These are phyloP conservation scores for Adansonia digitata DNA, from an alignment of 345 rosid genomes.

Conservation along the genomic window DNA sequence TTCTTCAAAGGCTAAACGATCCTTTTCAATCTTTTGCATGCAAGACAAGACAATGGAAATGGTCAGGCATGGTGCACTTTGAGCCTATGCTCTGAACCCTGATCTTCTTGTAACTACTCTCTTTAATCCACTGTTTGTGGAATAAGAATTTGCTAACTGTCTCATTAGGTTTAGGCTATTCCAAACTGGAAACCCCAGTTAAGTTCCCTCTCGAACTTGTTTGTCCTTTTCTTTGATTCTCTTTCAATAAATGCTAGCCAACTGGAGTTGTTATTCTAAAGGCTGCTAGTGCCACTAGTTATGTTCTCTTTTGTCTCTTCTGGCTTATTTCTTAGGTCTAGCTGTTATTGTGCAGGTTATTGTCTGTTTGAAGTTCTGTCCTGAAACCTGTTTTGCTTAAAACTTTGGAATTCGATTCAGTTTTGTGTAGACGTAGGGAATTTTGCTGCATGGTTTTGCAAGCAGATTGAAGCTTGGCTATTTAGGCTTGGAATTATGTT, in stretches of 20 bases:
- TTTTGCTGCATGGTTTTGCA: background rate
- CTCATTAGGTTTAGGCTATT: background rate
- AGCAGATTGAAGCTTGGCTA: background rate
- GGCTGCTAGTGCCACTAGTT: background rate
- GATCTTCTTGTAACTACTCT: background rate
- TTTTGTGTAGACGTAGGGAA: background rate
- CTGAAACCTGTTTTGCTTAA: background rate
- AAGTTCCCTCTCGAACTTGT: background rate
- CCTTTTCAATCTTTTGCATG: background rate
- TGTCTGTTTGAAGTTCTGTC: background rate
- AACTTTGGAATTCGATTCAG: background rate
- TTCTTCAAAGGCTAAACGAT: background rate
- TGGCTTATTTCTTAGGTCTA: background rate
- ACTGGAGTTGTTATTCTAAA: background rate
- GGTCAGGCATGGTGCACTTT: background rate
- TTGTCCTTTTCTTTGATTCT: background rate
- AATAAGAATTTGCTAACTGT: background rate
- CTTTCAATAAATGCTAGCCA: background rate
- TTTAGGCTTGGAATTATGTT: constrained; percentile 1
- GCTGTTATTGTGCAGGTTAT: background rate
- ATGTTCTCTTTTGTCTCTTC: no score
- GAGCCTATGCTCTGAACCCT: background rate
- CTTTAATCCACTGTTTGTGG: background rate
- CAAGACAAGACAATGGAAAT: background rate
- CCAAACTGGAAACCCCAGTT: background rate